Evolutionary conservation across 179 eudicot genomes (phyloP), one percentile per base, ranked within the genome.

Genomic region (Heliamphora pulchella): DNA sequence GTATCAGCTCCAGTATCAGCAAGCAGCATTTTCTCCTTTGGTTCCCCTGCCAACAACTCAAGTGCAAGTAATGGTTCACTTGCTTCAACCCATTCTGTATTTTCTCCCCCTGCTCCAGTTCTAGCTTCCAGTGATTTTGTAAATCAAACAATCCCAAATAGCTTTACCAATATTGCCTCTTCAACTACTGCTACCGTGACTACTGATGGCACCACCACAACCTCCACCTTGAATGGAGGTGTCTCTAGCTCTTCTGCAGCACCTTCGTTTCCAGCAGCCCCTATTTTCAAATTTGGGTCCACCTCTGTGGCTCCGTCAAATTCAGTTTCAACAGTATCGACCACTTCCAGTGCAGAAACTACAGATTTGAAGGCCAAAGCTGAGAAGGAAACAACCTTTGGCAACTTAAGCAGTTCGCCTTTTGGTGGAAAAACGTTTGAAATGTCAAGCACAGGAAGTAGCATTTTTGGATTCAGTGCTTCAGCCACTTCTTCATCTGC

Each of bases 391-490:
- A 75, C 87, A 54, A 73, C 15, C 63, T 70, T 75, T 78, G 83
- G 81, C 79, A 82, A 53, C 71, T 47, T 58, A 18, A 68, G 71
- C 63, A 85, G 74, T 73, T 61, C 83, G 31, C 78, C 78, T 44
- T 81, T 74, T 69, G 63, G 72, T 68, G 65, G 79, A 55, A 47
- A 72, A 64, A 55, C 88, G 58, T 80, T 82, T 72, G 83, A 78
- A 58, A 54, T 46, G 58, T 71, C 86, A 18, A 83, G 77, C 77
- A 68, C 78, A 9, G 88, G 86, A 70, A 90, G 66, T 57, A 81
- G 81, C 64, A 57, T 78, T 79, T 88, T 82, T 80, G 89, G 87
- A 15, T 80, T 84, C 77, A 77, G 77, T 82, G 80, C 89, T 79
- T 66, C 83, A 8, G 73, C 74, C 11, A 48, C 83, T 53, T 64